These are phyloP conservation scores for Cercospora sp. DNA, from an alignment of 2,329 filamentous ascomycete species.

Conservation along the genomic window DNA sequence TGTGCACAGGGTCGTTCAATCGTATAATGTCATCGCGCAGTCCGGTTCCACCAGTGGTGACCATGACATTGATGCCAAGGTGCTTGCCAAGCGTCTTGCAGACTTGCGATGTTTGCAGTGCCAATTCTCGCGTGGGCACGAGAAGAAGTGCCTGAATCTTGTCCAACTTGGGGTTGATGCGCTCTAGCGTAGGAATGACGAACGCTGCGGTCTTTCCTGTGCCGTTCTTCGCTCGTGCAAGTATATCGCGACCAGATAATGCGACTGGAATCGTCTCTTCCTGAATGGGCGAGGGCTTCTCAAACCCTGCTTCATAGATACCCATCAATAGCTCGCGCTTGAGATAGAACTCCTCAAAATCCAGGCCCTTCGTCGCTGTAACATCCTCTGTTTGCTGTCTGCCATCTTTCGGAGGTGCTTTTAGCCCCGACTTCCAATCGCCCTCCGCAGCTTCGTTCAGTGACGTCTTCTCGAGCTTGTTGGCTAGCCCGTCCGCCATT, in stretches of 20 bases:
- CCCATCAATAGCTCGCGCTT: constrained; percentile 97
- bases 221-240: constrained; percentile 96
- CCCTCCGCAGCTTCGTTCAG: constrained; percentile 53
- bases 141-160: constrained; percentile 97
- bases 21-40: constrained; percentile 96
- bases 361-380: constrained; percentile 93
- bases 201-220: constrained; percentile 98
- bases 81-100: constrained; percentile 99
- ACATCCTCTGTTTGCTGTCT: constrained; percentile 94
- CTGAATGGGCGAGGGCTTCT: constrained; percentile 98
- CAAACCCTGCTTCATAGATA: constrained; percentile 98
- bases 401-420: constrained; percentile 71
- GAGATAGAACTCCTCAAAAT: constrained; percentile 95
- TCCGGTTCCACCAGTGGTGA: constrained; percentile 93
- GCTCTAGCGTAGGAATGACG: constrained; percentile 90
- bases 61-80: constrained; percentile 97
- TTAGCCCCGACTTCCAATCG: constrained; percentile 74
- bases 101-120: constrained; percentile 97
- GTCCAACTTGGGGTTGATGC: constrained; percentile 92
- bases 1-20: constrained; percentile 89
- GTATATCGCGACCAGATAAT: constrained; percentile 88
- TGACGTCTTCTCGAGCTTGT: constrained; percentile 58
- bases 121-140: constrained; percentile 93
- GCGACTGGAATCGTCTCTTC: constrained; percentile 98
- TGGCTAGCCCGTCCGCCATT: constrained; percentile 56